Conservation (phyloP, 2,329 filamentous ascomycete species). For the Colletotrichum spaethianum region DNA sequence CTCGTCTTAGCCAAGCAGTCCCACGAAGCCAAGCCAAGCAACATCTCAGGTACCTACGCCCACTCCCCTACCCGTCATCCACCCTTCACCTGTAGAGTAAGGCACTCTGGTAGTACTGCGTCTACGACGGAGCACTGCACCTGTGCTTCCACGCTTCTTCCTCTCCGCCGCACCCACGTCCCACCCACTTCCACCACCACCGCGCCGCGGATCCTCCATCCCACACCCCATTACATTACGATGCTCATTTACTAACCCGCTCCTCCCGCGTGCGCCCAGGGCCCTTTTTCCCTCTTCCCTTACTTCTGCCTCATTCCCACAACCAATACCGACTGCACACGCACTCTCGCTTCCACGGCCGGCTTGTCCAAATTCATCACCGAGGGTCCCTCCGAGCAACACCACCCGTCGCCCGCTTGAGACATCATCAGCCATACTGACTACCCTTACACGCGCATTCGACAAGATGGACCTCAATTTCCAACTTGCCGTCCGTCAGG, state of each 20-base stretch:
- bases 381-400: conserved; percentile 25
- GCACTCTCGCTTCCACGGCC: neutral
- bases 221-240: conserved; percentile 28
- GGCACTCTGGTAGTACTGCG: neutral
- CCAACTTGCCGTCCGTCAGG: conserved; percentile 42
- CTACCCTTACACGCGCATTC: conserved; percentile 17
- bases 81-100: neutral
- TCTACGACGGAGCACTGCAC: neutral
- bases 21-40: neutral
- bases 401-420: conserved; percentile 18
- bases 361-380: conserved; percentile 27
- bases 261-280: conserved; percentile 27
- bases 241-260: conserved; percentile 41
- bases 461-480: conserved; percentile 43
- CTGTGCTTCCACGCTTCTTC: conserved; percentile 7
- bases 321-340: neutral
- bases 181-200: conserved; percentile 9
- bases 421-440: conserved; percentile 3
- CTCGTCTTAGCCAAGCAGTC: conserved; percentile 27
- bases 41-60: conserved; percentile 7
- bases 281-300: conserved; percentile 5
- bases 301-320: neutral
- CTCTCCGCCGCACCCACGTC: conserved; percentile 30
- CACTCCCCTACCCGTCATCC: conserved; percentile 1
- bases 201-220: conserved; percentile 15